Base-by-base conservation (phyloP, 495 filamentous ascomycete species). In the Penicillium mononematosum region DNA sequence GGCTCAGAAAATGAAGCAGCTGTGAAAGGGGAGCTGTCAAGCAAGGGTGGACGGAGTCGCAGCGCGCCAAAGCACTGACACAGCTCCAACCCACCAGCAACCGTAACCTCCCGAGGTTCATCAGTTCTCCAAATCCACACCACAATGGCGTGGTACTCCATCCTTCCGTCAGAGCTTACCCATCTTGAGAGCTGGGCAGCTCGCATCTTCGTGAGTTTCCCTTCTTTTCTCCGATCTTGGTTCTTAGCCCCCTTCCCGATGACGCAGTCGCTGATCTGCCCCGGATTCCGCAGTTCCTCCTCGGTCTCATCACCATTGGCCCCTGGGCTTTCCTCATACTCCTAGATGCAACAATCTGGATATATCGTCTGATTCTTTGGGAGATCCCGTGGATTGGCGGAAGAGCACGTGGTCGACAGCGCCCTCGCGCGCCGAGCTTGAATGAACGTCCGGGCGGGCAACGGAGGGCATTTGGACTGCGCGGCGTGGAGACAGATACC, bases 271-370 rank as follows among this genome's bases (percentile, higher is more conserved):
- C 48, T 46, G 24, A 53, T 36, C 43, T 55, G 39, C 41, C 38
- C 31, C 49, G 19, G 47, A 41, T 32, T 45, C 44, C 45, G 68
- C 59, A 90, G 88, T 63, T 90, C 16, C 59, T 91, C 46, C 78
- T 90, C 48, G 85, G 80, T 27, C 61, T 85, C 31, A 61, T 89
- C 25, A 85, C 81, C 6, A 83, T 91, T 53, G 77, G 80, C 12
- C 88, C 88, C 4, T 91, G 88, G 86, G 65, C 80, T 1, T 65
- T 83, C 1, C 68, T 90, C 32, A 66, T 92, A 50, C 46, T 88
- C 51, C 88, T 90, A 70, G 88, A 92, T 61, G 67, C 86, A 20
- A 59, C 81, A 25, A 75, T 90, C 17, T 92, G 89, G 62, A 50
- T 87, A 29, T 83, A 80, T 64, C 84, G 87, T 31, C 74, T 81